phyloP scores from a whole-genome alignment of 2,329 filamentous ascomycete genomes.

The Sodiomyces alkalinus region DNA sequence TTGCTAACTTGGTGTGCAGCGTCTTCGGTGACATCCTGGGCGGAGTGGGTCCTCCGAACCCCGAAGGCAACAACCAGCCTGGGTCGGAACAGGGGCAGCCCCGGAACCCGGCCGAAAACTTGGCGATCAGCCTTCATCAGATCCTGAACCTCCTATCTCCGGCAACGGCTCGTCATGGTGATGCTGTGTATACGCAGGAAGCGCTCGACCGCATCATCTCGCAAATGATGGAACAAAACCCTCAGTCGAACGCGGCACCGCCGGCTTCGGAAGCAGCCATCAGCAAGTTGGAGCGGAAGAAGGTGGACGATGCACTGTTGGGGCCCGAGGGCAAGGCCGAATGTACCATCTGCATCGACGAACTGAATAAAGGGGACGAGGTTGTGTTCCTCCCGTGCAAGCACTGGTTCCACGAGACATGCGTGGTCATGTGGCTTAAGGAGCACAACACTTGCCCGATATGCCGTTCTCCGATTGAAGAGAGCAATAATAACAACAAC shows the following conservation, averaged over 20 bases:
- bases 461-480: constrained; percentile 47
- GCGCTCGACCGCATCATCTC: constrained; percentile 80
- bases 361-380: constrained; percentile 56
- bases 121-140: constrained; percentile 30
- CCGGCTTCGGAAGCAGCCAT: constrained; percentile 69
- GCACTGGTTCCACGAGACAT: constrained; percentile 85
- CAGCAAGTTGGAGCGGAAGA: constrained; percentile 53
- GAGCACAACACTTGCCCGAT: constrained; percentile 91
- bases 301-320: constrained; percentile 55
- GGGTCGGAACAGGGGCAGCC: constrained; percentile 4
- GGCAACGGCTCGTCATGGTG: constrained; percentile 41
- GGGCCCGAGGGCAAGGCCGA: constrained; percentile 53
- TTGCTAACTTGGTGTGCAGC: constrained; percentile 22
- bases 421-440: constrained; percentile 68
- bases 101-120: constrained; percentile 8
- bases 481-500: constrained; percentile 9
- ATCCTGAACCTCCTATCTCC: constrained; percentile 39
- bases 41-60: constrained; percentile 19
- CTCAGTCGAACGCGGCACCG: constrained; percentile 61
- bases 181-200: constrained; percentile 83
- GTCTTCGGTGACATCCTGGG: constrained; percentile 31
- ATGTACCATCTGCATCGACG: constrained; percentile 91
- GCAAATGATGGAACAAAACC: constrained; percentile 73
- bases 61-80: constrained; percentile 4
- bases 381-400: constrained; percentile 71